Evolutionary conservation across 2,329 filamentous ascomycete genomes (phyloP), one percentile per base, ranked within the genome.

Genomic region (Fusarium continuum): DNA sequence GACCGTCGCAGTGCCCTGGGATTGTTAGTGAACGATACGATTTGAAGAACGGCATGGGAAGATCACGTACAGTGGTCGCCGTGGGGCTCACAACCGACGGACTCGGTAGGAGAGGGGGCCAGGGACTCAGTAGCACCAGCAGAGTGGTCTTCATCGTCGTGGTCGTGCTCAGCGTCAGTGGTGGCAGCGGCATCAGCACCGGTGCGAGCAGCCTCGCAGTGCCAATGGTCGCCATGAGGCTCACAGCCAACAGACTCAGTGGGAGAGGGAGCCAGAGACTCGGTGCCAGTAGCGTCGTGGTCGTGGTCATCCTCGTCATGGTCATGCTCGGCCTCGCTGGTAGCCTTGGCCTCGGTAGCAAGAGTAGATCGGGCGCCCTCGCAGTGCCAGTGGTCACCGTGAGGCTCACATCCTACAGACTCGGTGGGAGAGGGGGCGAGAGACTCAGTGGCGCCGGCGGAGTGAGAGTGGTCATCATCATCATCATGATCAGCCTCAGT

Each of bases 341-440:
- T 52, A 28, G 28, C n/a, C 32, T 60, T 49, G 2, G 41, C 49
- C 4, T 39, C 44, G 13, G 47, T 56, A 3, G 45, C 49, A 23
- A 59, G 54, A 23, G 38, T 59, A 34, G 59, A 36, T 32, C 47
- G 55, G 10, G 64, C 46, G 16, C 55, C 65, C 16, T 69, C 66
- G 55, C 67, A 68, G 55, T 62, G 13, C 35, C 61, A 70, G 62
- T 71, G 68, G 47, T 71, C 68, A 8, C 68, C 67, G 19, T 71
- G 67, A 32, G 67, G 48, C 5, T 68, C 59, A 0, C 68, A 70
- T 6, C 68, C 68, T 4, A 59, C 32, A 1, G 68, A 70, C 53
- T 70, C 68, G 32, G 68, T 71, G 9, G 68, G 68, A 29, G 58
- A 65, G 6, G 68, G 55, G 8, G 31, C 34, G 0, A 55, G 38